phyloP scores from a whole-genome alignment of 169 alveolate genomes.

The Babesia bovis region DNA sequence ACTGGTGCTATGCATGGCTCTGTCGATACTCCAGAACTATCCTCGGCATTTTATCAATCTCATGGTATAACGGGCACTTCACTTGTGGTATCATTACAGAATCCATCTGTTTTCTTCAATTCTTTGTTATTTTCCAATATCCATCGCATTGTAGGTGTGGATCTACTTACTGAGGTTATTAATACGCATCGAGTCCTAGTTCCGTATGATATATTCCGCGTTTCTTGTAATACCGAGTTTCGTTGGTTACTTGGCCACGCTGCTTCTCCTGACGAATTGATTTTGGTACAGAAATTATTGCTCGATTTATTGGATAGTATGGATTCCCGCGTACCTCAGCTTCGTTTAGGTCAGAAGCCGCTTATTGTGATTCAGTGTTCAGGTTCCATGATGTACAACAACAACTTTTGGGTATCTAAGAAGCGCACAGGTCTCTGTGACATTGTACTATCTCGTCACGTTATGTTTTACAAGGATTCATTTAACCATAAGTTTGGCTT shows the following conservation, averaged over 20 bases:
- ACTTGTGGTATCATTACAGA: conserved; percentile 1
- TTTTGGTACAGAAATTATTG: background rate
- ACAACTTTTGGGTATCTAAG: conserved; percentile 3
- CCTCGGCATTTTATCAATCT: too few species aligned
- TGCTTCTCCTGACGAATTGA: background rate
- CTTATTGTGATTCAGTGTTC: conserved; percentile 47
- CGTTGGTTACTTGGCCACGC: background rate
- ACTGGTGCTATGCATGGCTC: too few species aligned
- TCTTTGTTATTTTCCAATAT: conserved; percentile 13
- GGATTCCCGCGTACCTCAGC: background rate
- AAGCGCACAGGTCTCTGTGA: background rate
- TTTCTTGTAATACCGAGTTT: background rate
- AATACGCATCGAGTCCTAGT: conserved; percentile 24
- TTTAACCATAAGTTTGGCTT: conserved; percentile 25
- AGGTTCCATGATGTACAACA: conserved; percentile 26
- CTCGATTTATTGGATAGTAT: background rate
- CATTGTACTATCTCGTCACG: conserved; percentile 7
- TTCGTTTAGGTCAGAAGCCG: background rate
- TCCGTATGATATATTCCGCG: background rate
- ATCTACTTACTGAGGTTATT: conserved; percentile 1
- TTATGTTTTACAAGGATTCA: conserved; percentile 16
- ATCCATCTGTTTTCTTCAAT: conserved; percentile 8
- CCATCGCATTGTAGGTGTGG: conserved; percentile 8
- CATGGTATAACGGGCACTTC: background rate
- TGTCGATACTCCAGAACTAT: too few species aligned